These are phyloP conservation scores for Phanerodontia chrysosporium DNA, from an alignment of 768 basidiomycete species.

Conservation along the genomic window DNA sequence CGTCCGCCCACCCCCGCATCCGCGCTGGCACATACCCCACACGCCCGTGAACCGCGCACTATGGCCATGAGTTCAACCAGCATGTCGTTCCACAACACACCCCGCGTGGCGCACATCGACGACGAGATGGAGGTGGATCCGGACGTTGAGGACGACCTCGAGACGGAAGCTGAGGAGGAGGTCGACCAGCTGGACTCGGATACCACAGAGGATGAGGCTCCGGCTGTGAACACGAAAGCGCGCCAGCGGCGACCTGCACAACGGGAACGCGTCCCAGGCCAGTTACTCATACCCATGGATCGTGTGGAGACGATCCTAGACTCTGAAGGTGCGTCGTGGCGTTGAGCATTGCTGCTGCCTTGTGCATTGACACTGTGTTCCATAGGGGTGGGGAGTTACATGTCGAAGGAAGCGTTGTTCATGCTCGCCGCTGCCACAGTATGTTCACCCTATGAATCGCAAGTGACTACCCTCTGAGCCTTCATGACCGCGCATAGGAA, in stretches of 20 bases:
- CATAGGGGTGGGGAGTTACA: conserved; percentile 53
- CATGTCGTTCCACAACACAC: neutral
- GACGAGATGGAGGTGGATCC: conserved; percentile 10
- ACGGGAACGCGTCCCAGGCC: conserved; percentile 58
- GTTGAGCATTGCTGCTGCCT: conserved; percentile 9
- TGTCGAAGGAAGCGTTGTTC: conserved; percentile 75
- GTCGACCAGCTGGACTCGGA: conserved; percentile 65
- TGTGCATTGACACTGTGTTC: conserved; percentile 9
- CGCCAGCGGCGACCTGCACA: conserved; percentile 30
- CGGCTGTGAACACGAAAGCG: conserved; percentile 19
- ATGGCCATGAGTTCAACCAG: conserved; percentile 5
- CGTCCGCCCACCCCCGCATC: neutral
- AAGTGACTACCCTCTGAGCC: neutral
- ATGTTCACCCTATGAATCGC: conserved; percentile 17
- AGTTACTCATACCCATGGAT: conserved; percentile 60
- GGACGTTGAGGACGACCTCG: conserved; percentile 26
- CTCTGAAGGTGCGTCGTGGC: conserved; percentile 56
- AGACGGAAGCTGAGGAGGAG: conserved; percentile 45
- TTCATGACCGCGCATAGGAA: conserved; percentile 48
- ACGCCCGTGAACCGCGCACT: neutral
- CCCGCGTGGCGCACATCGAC: conserved; percentile 6
- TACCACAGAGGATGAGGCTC: conserved; percentile 34
- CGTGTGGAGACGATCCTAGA: conserved; percentile 76
- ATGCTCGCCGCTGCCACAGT: conserved; percentile 77
- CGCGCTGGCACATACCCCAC: neutral